Evolutionary conservation across 1,139 yeast genomes (phyloP).

Genomic region (Geotrichum siamense): DNA sequence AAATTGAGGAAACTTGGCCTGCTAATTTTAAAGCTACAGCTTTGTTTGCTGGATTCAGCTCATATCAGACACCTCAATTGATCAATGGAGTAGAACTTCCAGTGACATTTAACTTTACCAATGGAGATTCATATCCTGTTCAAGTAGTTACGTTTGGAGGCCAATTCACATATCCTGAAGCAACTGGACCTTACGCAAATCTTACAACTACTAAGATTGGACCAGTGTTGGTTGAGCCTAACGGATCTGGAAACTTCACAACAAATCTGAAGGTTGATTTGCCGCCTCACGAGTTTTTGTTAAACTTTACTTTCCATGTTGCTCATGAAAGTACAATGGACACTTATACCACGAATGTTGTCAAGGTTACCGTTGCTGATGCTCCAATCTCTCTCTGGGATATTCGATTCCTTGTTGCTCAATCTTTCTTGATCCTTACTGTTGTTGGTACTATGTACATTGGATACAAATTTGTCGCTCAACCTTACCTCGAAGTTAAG

Average conservation of each 20-base stretch:
- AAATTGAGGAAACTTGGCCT: background rate
- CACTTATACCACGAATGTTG: conserved; percentile 52
- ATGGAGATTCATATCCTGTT: conserved; percentile 49
- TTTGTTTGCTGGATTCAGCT: conserved; percentile 13
- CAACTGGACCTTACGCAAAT: conserved; percentile 42
- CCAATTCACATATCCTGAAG: conserved; percentile 48
- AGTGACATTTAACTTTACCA: conserved; percentile 48
- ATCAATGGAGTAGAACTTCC: conserved; percentile 50
- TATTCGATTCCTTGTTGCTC: conserved; percentile 63
- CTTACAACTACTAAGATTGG: conserved; percentile 38
- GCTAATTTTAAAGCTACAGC: conserved; percentile 9
- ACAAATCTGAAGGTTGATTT: conserved; percentile 41
- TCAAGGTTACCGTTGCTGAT: conserved; percentile 55
- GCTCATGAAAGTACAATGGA: conserved; percentile 44
- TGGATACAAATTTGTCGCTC: conserved; percentile 42
- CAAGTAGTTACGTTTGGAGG: conserved; percentile 74
- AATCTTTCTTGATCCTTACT: conserved; percentile 46
- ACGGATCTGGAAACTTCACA: conserved; percentile 33
- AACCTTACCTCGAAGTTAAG: conserved; percentile 33
- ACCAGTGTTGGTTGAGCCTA: conserved; percentile 47
- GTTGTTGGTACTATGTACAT: conserved; percentile 47
- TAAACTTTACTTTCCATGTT: conserved; percentile 55
- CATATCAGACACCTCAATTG: conserved; percentile 19
- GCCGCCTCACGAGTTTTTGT: conserved; percentile 50
- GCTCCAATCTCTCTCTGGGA: conserved; percentile 61